Base-by-base conservation (phyloP, 1,139 yeast species). In the Kazachstania sp. region DNA sequence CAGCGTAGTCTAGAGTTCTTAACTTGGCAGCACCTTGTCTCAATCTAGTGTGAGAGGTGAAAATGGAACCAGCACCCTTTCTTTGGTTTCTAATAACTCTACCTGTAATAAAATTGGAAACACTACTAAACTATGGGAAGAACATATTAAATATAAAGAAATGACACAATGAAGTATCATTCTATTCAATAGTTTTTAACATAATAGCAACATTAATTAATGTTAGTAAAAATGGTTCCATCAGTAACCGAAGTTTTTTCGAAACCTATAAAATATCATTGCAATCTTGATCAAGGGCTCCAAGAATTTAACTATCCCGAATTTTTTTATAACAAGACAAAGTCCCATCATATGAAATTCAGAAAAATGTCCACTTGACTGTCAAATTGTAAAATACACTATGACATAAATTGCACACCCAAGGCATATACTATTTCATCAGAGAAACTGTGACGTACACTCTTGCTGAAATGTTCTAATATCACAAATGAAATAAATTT, bases 71-170 rank as follows among this genome's bases (percentile, higher is more conserved):
- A 78, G 97, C 97, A 84, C 97, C 97, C 81, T 94, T 94, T 87
- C 99, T 90, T 86, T 94, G 98, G 84, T 94, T 92, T 81, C 98
- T 95, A 82, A 94, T 94, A 79, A 94, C 99, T 85, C 98, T 92
- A 86, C 98, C 97, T 84, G 71, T 41, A 36, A 26, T 28, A 3
- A 23, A 23, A 23, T n/a, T 23, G 28, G 28, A 23, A 23, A 23
- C 8, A 23, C 28, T 23, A 23, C 28, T 23, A 23, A 23, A 23
- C 6, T 23, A 23, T 23, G 28, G 28, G 8, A 23, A 23, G 28
- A 23, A 23, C 28, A 7, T 3, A 23, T 23, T 9, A 23, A 23
- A 23, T 23, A 7, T 7, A 23, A 7, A 2, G 28, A 23, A 23
- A 23, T 4, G 8, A 23, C 8, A 9, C 28, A 23, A 23, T 23